phyloP scores from a whole-genome alignment of 192 early-diverging fungal genomes.

The Ambispora gerdemannii region DNA sequence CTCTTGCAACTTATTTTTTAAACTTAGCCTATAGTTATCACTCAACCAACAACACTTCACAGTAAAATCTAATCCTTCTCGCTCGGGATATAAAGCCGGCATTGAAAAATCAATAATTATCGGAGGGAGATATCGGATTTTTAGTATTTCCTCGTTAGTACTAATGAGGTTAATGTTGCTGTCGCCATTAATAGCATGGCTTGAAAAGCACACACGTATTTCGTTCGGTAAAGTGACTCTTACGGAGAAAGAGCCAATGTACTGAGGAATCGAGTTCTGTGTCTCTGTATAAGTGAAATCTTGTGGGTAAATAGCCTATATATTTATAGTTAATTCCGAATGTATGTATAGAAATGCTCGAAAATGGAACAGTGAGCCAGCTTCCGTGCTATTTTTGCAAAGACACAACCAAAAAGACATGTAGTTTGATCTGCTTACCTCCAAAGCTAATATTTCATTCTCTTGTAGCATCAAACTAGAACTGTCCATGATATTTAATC shows the following conservation, averaged over 20 bases:
- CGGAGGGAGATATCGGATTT: constrained; percentile 31
- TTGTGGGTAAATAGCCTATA: constrained; percentile 34
- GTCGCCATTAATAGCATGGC: too few species aligned
- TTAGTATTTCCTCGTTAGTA: constrained; percentile 1
- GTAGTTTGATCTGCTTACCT: neutral
- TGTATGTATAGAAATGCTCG: neutral
- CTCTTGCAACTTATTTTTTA: constrained; percentile 15
- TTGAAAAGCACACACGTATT: constrained; percentile 3
- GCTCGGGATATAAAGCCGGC: constrained; percentile 28
- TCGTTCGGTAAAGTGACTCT: constrained; percentile 13
- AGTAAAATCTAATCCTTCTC: constrained; percentile 11
- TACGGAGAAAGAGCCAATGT: constrained; percentile 18
- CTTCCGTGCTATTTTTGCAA: neutral
- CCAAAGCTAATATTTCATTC: constrained; percentile 24
- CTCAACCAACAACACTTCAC: constrained; percentile 32
- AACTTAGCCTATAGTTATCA: neutral
- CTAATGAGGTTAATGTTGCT: neutral
- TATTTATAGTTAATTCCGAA: neutral
- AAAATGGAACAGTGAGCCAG: neutral
- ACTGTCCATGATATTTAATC: too few species aligned
- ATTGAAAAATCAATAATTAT: constrained; percentile 31
- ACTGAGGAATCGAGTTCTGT: neutral
- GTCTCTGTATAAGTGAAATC: constrained; percentile 33
- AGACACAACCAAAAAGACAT: neutral
- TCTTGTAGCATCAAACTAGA: constrained; percentile 29